Evolutionary conservation across 2,329 filamentous ascomycete species (phyloP).

Genomic region (Xylaria sp.): DNA sequence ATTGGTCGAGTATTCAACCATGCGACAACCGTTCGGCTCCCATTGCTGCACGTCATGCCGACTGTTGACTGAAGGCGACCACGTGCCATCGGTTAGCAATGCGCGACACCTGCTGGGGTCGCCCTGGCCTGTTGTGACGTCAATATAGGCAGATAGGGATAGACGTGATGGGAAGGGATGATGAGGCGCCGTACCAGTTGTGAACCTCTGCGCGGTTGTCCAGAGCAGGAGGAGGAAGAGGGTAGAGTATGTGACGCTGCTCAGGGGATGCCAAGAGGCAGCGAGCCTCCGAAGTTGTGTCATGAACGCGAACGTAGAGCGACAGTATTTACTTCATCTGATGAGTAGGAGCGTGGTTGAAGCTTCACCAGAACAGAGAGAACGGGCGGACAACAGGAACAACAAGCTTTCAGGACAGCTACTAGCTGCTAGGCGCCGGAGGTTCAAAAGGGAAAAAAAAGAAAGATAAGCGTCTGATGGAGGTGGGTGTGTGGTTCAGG

Average conservation of each 20-base stretch:
- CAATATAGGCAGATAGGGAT: constrained; percentile 15
- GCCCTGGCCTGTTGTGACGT: constrained; percentile 27
- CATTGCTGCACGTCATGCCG: constrained; percentile 48
- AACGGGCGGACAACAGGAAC: constrained; percentile 18
- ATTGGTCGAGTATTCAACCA: constrained; percentile 59
- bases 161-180: neutral
- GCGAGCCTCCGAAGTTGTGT: constrained; percentile 32
- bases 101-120: constrained; percentile 37
- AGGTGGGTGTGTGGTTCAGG: constrained; percentile 27
- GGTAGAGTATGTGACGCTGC: constrained; percentile 30
- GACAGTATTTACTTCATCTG: constrained; percentile 28
- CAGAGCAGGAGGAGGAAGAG: constrained; percentile 30
- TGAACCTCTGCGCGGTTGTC: constrained; percentile 28
- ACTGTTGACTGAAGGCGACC: constrained; percentile 28
- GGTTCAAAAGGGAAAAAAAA: constrained; percentile 22
- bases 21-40: constrained; percentile 65
- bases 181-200: constrained; percentile 19
- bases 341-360: constrained; percentile 15
- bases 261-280: constrained; percentile 33
- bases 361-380: constrained; percentile 21
- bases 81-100: constrained; percentile 37
- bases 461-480: constrained; percentile 29
- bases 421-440: constrained; percentile 21
- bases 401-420: constrained; percentile 2
- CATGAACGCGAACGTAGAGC: constrained; percentile 27